phyloP scores from a whole-genome alignment of 2,329 filamentous ascomycete genomes.

The Nakataea oryzae region DNA sequence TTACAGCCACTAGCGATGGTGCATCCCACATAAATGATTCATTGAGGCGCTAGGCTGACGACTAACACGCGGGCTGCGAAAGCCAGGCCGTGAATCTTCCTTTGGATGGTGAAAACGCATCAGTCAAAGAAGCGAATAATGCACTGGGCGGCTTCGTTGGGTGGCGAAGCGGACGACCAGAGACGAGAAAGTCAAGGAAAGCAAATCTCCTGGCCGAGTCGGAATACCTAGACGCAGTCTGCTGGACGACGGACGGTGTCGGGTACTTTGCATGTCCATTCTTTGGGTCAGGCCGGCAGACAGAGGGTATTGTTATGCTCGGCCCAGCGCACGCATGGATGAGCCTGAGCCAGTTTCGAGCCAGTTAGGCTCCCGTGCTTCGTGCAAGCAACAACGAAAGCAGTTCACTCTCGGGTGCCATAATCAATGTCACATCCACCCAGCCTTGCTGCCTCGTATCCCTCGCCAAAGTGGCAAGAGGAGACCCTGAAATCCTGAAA shows the following conservation, averaged over 20 bases:
- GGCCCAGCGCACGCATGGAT: not conserved
- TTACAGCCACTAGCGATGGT: no score
- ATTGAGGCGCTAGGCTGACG: not conserved
- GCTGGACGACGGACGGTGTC: no score
- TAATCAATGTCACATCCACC: not conserved
- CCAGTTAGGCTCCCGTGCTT: not conserved
- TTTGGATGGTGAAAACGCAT: not conserved
- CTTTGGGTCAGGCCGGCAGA: not conserved
- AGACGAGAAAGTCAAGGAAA: not conserved
- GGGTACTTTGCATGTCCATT: not conserved
- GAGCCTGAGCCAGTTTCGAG: not conserved
- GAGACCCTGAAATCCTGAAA: not conserved
- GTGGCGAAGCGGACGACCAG: not conserved
- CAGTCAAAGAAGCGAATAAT: not conserved
- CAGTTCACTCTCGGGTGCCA: not conserved
- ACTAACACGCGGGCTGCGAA: not conserved
- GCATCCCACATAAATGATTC: not conserved
- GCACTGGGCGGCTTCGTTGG: not conserved
- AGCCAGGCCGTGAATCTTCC: not conserved
- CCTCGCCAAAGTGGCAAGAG: not conserved
- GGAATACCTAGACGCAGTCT: not conserved
- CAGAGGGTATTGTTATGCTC: not conserved
- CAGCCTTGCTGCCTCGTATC: not conserved
- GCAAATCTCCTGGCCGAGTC: not conserved
- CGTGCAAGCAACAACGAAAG: not conserved